Conservation (phyloP, 83 land plant species). For the Thuja plicata region DNA sequence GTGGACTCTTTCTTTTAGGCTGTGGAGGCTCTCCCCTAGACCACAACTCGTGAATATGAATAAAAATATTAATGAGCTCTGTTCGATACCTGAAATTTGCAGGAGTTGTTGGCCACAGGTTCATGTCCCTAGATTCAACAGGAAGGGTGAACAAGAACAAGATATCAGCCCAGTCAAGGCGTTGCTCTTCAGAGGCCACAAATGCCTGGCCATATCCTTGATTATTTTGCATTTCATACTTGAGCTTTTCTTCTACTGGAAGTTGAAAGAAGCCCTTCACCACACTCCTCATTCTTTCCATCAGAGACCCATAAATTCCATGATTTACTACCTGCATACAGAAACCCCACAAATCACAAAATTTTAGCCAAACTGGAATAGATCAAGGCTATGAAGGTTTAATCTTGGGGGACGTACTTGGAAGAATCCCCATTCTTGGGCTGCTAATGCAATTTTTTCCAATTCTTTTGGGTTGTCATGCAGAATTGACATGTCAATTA, state of each 20-base stretch:
- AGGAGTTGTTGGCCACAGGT: slow-evolving; percentile 20
- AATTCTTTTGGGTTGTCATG: neutral
- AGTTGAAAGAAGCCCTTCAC: neutral
- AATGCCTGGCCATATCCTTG: slow-evolving; percentile 8
- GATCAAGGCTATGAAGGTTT: neutral
- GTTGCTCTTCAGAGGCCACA: neutral
- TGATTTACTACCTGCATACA: neutral
- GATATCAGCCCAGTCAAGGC: neutral
- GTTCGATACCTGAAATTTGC: neutral
- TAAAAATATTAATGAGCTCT: too few species aligned
- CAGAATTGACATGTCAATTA: neutral
- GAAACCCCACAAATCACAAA: neutral
- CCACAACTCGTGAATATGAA: too few species aligned
- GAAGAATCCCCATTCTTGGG: neutral
- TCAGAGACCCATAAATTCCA: neutral
- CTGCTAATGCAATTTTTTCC: neutral
- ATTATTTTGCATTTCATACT: neutral
- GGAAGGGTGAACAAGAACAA: slow-evolving; percentile 28
- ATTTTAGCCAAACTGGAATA: neutral
- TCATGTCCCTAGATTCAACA: slow-evolving; percentile 5
- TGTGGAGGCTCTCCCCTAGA: too few species aligned
- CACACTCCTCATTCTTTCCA: neutral
- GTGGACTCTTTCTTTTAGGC: too few species aligned
- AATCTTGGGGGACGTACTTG: neutral
- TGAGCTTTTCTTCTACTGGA: neutral